These are phyloP conservation scores for Themeda triandra DNA, from an alignment of 176 grass and related monocot species.

Conservation along the genomic window DNA sequence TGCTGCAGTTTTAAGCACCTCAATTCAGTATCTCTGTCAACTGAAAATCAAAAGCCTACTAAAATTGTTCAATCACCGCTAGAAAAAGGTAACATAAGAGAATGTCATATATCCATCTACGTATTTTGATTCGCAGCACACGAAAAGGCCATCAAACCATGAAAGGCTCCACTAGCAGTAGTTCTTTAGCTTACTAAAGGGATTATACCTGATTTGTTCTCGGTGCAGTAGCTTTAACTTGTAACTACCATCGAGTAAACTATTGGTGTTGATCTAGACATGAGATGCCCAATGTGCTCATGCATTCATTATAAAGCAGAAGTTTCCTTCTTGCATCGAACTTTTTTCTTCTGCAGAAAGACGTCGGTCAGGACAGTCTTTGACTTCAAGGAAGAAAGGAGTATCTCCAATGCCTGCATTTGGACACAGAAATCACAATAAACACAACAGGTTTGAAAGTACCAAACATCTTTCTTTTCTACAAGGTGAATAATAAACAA, in stretches of 20 bases:
- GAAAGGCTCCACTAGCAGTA: not conserved
- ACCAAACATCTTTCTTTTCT: not conserved
- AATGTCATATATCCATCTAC: not conserved
- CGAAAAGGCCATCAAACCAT: not conserved
- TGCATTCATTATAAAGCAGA: not conserved
- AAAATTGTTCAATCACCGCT: not conserved
- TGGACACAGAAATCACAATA: not conserved
- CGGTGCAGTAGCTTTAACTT: not conserved
- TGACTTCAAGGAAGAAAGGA: slow-evolving; percentile 27
- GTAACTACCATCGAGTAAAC: not conserved
- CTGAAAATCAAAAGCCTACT: not conserved
- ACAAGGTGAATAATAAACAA: not conserved
- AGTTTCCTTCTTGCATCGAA: slow-evolving; percentile 15
- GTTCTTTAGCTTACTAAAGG: not conserved
- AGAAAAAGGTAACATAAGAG: too few relatives aligned
- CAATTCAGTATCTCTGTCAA: too few relatives aligned
- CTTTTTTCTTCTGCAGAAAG: slow-evolving; percentile 2
- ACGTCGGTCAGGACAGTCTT: slow-evolving; percentile 21
- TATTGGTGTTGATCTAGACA: not conserved
- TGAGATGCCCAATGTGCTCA: not conserved
- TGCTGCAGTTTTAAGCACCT: not conserved
- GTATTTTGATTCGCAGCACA: not conserved
- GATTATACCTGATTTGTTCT: not conserved
- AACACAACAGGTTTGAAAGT: not conserved
- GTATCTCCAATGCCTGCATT: slow-evolving; percentile 23